phyloP scores from a whole-genome alignment of 148 eudicot species.

The Vaccinium macrocarpon region DNA sequence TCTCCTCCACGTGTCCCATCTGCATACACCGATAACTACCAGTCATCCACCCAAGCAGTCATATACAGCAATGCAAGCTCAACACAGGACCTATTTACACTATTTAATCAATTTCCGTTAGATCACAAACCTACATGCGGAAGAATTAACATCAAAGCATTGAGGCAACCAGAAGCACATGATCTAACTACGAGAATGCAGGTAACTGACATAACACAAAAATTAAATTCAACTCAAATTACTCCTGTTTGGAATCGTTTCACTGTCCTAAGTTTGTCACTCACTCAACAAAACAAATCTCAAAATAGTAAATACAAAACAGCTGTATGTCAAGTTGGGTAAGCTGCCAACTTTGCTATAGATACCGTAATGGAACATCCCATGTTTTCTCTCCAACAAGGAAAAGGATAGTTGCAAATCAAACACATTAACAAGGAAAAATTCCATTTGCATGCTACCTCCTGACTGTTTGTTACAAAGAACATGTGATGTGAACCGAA shows the following conservation, averaged over 20 bases:
- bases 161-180: neutral
- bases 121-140: neutral
- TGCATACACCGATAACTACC: constrained; percentile 18
- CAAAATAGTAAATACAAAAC: neutral
- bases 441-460: neutral
- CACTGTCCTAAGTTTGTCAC: neutral
- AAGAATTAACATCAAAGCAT: neutral
- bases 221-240: neutral
- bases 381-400: neutral
- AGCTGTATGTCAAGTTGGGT: neutral
- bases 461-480: neutral
- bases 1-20: constrained; percentile 66
- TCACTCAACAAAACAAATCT: neutral
- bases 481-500: neutral
- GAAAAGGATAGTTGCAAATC: neutral
- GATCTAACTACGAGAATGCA: neutral
- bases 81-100: neutral
- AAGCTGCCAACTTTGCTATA: neutral
- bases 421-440: neutral
- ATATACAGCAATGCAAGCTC: constrained; percentile 14
- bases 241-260: neutral
- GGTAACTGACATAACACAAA: neutral
- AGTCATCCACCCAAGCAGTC: constrained; percentile 10
- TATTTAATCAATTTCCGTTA: constrained; percentile 1
- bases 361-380: neutral